These are phyloP conservation scores for Berkeleyomyces rouxiae DNA, from an alignment of 2,329 filamentous ascomycete species.

Conservation along the genomic window DNA sequence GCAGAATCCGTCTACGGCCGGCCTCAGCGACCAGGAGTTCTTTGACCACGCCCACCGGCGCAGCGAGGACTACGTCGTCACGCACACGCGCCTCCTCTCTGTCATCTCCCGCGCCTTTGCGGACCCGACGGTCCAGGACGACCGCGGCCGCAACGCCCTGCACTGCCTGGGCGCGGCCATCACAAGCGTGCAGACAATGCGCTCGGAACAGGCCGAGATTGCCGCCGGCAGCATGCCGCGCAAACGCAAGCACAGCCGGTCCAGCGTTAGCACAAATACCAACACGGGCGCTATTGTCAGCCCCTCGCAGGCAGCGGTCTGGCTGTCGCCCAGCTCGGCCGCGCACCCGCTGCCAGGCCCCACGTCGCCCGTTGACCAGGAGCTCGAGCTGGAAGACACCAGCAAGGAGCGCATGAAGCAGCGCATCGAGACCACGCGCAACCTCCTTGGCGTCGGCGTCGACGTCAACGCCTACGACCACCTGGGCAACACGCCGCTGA, in stretches of 20 bases:
- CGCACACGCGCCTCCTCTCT: slow-evolving; percentile 14
- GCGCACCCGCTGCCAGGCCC: slow-evolving; percentile 1
- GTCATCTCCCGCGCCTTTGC: slow-evolving; percentile 14
- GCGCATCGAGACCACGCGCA: slow-evolving; percentile 17
- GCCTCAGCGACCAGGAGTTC: slow-evolving; percentile 15
- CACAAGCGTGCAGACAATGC: slow-evolving; percentile 23
- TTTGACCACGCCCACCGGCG: neutral
- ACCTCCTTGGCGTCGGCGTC: slow-evolving; percentile 24
- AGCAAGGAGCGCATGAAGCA: slow-evolving; percentile 18
- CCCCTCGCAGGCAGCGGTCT: slow-evolving; percentile 2
- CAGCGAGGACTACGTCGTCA: slow-evolving; percentile 13
- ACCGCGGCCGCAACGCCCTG: slow-evolving; percentile 36
- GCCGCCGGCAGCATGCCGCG: slow-evolving; percentile 11
- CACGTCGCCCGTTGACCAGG: slow-evolving; percentile 16
- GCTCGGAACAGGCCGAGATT: slow-evolving; percentile 1
- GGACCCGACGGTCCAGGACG: slow-evolving; percentile 20
- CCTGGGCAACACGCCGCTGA: slow-evolving; percentile 36
- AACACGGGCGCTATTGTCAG: slow-evolving; percentile 6
- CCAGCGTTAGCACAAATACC: neutral
- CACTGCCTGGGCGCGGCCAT: slow-evolving; percentile 41
- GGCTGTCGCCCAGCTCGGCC: slow-evolving; percentile 17
- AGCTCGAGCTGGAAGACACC: slow-evolving; percentile 8
- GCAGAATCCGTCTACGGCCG: neutral
- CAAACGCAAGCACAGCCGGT: slow-evolving; percentile 25
- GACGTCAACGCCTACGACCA: slow-evolving; percentile 37